Evolutionary conservation across 2,329 filamentous ascomycete species (phyloP).

Genomic region (Neofusicoccum ribis): DNA sequence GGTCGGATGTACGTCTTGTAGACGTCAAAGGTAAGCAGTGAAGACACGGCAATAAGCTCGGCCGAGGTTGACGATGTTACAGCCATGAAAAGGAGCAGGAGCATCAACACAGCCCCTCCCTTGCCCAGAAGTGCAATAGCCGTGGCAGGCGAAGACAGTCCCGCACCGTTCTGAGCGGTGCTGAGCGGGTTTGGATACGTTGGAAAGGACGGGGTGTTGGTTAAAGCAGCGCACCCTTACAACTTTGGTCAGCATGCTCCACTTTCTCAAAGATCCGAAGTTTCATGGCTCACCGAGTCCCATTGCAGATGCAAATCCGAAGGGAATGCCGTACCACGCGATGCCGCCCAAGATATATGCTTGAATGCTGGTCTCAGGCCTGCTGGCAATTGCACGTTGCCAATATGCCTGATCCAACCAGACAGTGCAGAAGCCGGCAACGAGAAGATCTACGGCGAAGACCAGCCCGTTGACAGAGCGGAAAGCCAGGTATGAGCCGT

Average conservation of each 20-base stretch:
- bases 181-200: constrained; percentile 52
- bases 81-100: constrained; percentile 43
- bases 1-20: constrained; percentile 54
- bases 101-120: constrained; percentile 42
- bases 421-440: constrained; percentile 21
- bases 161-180: constrained; percentile 36
- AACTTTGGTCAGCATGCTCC: constrained; percentile 44
- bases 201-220: constrained; percentile 52
- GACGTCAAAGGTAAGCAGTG: constrained; percentile 57
- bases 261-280: constrained; percentile 32
- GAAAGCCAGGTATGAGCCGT: constrained; percentile 58
- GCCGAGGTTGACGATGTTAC: constrained; percentile 52
- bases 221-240: constrained; percentile 49
- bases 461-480: constrained; percentile 54
- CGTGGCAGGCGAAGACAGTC: constrained; percentile 41
- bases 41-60: constrained; percentile 55
- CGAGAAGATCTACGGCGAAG: constrained; percentile 51
- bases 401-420: constrained; percentile 25
- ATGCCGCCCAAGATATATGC: constrained; percentile 50
- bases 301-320: constrained; percentile 39
- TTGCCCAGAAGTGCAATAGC: constrained; percentile 42
- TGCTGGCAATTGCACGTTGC: constrained; percentile 54
- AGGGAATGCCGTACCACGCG: constrained; percentile 43
- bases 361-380: constrained; percentile 56
- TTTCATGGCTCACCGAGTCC: constrained; percentile 36